Evolutionary conservation across 2,329 filamentous ascomycete species (phyloP).

Genomic region (Biscogniauxia marginata): DNA sequence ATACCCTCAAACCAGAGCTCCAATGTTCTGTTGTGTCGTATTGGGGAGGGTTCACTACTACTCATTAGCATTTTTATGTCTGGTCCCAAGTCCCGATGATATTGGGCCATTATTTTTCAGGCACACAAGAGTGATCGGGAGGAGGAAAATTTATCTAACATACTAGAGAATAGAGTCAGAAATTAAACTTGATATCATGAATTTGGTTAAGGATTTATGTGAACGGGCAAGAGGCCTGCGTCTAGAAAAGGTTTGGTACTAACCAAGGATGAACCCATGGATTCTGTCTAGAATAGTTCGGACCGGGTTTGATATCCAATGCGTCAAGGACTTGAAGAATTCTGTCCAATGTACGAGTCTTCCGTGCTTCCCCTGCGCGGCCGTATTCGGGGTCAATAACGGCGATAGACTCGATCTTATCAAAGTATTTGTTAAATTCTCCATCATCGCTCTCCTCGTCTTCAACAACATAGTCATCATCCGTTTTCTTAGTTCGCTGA

Average conservation of each 20-base stretch:
- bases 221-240: too few relatives aligned
- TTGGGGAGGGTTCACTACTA: constrained; percentile 12
- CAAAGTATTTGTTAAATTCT: background rate
- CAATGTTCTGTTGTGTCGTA: background rate
- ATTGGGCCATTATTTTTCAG: too few relatives aligned
- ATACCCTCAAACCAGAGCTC: constrained; percentile 18
- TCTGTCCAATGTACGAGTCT: background rate
- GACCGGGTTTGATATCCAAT: background rate
- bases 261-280: background rate
- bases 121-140: too few relatives aligned
- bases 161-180: background rate
- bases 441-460: background rate
- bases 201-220: too few relatives aligned
- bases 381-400: constrained; percentile 16
- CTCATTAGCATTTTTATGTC: background rate
- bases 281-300: background rate
- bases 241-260: background rate
- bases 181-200: too few relatives aligned
- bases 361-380: background rate
- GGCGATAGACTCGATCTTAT: constrained; percentile 3
- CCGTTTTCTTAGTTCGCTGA: background rate
- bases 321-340: background rate
- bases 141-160: background rate
- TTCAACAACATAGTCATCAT: background rate
- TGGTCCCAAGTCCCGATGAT: too few relatives aligned